Base-by-base conservation (phyloP, 2,329 filamentous ascomycete genomes). In the Diaporthe sp. region DNA sequence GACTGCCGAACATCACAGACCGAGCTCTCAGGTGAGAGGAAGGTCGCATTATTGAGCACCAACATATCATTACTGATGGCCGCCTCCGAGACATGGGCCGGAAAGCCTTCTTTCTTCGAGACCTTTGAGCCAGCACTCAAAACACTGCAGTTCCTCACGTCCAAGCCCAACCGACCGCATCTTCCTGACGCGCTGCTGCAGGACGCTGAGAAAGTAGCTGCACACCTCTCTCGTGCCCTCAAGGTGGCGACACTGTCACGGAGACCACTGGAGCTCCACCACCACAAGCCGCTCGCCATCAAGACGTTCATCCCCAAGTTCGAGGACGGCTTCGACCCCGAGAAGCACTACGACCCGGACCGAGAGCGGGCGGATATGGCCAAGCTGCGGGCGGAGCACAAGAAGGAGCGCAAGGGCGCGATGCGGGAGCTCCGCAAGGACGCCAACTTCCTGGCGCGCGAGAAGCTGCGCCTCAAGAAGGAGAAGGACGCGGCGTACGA, bases 261-360 rank as follows among this genome's bases (percentile, higher is more conserved):
- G 53, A 92, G 94, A 12, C 95, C 95, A 2, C 91, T 98, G 78
- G 91, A 95, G 80, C 91, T 99, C 4, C 97, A 99, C 86, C 90
- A 97, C 85, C 97, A 99, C 88, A 90, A 90, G 0, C 95, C 96
- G 0, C 90, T 98, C 3, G 93, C 97, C 31, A 98, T 98, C 87
- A 96, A 96, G 84, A 92, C 92, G 10, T 93, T 91, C 75, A 92
- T 98, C 63, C 97, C 97, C 85, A 98, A 98, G 85, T 99, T 98
- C 86, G 97, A 98, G 86, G 96, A 98, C 83, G 90, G 91, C 75
- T 99, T 95, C 90, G 97, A 98, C 84, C 97, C 97, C 4, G 92
- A 94, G 87, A 96, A 95, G 86, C 97, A 98, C 89, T 98, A 99
- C 90, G 97, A 99, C 82, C 95, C 95, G 0, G 94, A 99, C 85